Evolutionary conservation across 768 basidiomycete species (phyloP).

Genomic region (Calvatia gigantea): DNA sequence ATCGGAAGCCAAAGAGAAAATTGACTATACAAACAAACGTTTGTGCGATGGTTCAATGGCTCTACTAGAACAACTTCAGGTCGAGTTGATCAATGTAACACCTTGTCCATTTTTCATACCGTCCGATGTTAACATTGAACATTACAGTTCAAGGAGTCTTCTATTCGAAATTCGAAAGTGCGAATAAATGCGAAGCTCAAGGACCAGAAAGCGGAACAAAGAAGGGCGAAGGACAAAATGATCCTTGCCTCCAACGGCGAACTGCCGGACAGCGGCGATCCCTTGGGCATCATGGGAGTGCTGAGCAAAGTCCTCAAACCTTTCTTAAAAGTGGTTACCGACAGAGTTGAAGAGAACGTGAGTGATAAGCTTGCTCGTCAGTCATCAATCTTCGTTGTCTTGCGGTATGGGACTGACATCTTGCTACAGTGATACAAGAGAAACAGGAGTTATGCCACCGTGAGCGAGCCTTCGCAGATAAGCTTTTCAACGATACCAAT

Average conservation of each 20-base stretch:
- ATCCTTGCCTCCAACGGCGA: background rate
- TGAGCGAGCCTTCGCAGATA: too few species aligned
- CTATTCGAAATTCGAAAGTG: background rate
- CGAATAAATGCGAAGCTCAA: background rate
- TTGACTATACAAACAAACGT: background rate
- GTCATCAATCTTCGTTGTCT: too few species aligned
- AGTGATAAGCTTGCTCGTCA: background rate
- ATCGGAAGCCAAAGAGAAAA: background rate
- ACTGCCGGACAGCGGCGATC: background rate
- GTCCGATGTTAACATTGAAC: background rate
- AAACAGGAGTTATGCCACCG: background rate
- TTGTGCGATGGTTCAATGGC: background rate
- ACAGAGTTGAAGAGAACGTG: background rate
- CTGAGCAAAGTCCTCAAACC: background rate
- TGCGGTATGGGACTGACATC: too few species aligned
- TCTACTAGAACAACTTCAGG: background rate
- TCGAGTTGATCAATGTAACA: background rate
- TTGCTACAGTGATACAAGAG: background rate
- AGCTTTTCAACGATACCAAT: too few species aligned
- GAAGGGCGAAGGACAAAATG: background rate
- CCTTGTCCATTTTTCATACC: rapidly evolving
- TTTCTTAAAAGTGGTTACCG: background rate
- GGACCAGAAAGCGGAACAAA: background rate
- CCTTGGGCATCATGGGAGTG: too few species aligned
- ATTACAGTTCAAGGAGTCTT: background rate